A percentile compares a stretch with the other conserved stretches of the same genome.
Evolutionary conservation across 2,329 filamentous ascomycete species (phyloP).

Genomic region (Bipolaris victoriae): DNA sequence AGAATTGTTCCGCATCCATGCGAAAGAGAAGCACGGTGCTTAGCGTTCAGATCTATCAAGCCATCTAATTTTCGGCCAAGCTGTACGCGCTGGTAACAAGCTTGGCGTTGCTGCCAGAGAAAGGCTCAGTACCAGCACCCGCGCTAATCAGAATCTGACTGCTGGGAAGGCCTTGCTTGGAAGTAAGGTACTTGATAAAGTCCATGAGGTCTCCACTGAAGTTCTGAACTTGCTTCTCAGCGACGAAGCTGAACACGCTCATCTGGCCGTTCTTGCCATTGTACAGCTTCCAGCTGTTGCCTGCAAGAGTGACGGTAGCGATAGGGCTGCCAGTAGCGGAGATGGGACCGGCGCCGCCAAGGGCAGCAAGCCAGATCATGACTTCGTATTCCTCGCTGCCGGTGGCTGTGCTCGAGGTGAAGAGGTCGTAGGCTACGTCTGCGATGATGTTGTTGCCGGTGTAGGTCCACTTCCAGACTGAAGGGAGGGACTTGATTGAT

Average conservation of each 20-base stretch:
- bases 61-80: slow-evolving; percentile 32
- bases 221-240: slow-evolving; percentile 53
- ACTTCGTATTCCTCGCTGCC: slow-evolving; percentile 63
- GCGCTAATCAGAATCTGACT: slow-evolving; percentile 62
- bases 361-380: slow-evolving; percentile 69
- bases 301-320: slow-evolving; percentile 61
- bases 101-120: slow-evolving; percentile 57
- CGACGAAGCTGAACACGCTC: slow-evolving; percentile 67
- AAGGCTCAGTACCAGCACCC: slow-evolving; percentile 64
- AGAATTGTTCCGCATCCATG: not conserved
- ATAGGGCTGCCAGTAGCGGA: slow-evolving; percentile 62
- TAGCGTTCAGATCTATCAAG: not conserved
- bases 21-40: not conserved
- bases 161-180: slow-evolving; percentile 55
- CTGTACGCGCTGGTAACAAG: slow-evolving; percentile 53
- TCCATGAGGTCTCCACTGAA: slow-evolving; percentile 64
- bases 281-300: slow-evolving; percentile 64
- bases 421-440: slow-evolving; percentile 68
- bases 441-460: slow-evolving; percentile 57
- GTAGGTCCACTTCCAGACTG: slow-evolving; percentile 59
- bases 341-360: slow-evolving; percentile 65
- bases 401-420: slow-evolving; percentile 59
- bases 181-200: slow-evolving; percentile 64
- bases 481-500: slow-evolving; percentile 51
- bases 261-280: slow-evolving; percentile 65